A percentile compares a stretch with the other conserved stretches of the same genome.
Conservation (phyloP, 345 rosid genomes). For the Camelina neglecta region DNA sequence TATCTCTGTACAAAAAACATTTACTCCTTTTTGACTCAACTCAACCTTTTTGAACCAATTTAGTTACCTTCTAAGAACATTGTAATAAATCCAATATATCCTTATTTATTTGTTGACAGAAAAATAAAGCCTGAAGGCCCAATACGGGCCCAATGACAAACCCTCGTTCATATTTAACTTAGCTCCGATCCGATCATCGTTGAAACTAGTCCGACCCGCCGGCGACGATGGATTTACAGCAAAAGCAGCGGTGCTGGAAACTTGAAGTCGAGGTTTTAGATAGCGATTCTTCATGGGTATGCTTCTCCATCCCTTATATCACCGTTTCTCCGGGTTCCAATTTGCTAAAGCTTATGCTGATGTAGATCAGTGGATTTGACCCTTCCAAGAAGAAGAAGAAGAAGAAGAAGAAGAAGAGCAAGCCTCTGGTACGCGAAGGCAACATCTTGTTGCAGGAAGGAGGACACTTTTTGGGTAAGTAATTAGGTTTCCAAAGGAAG, state of each 20-base stretch:
- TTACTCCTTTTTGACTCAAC: background rate
- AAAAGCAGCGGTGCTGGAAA: constrained; percentile 33
- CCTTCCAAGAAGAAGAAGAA: constrained; percentile 90
- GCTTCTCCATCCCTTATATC: constrained; percentile 8
- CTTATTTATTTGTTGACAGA: no score
- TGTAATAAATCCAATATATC: background rate
- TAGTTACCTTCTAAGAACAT: background rate
- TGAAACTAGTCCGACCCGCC: constrained; percentile 2
- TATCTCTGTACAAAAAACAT: constrained; percentile 6
- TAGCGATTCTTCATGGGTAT: constrained; percentile 20
- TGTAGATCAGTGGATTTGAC: constrained; percentile 54
- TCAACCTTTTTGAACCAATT: background rate
- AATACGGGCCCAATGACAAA: constrained; percentile 15
- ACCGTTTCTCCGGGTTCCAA: constrained; percentile 2
- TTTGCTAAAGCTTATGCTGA: constrained; percentile 30
- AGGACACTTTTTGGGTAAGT: constrained; percentile 55
- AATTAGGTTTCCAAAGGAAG: background rate
- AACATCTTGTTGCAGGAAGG: constrained; percentile 67
- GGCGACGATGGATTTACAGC: constrained; percentile 36
- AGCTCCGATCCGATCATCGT: constrained; percentile 17
- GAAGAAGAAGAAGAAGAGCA: constrained; percentile 49
- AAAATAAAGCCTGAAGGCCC: constrained; percentile 11
- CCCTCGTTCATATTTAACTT: background rate
- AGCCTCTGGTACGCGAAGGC: constrained; percentile 48
- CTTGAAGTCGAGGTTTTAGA: constrained; percentile 17